Base-by-base conservation (phyloP, 2,329 filamentous ascomycete species). In the Colletotrichum ledebouriae region DNA sequence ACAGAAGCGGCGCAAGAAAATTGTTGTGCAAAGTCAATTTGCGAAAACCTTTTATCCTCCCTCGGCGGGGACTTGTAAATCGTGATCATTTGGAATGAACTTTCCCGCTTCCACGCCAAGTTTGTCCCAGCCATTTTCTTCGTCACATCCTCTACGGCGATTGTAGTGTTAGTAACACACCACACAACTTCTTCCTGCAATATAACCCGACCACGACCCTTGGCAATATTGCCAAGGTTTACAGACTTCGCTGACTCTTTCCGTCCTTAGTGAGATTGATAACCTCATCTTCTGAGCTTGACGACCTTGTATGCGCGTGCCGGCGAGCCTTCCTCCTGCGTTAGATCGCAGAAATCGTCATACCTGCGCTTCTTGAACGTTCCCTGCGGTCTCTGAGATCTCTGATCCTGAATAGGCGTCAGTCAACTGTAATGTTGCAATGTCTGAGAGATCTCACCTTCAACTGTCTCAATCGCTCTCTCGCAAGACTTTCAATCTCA, bases 401-500 rank as follows among this genome's bases (percentile, higher is more conserved):
- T 39, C 70, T 72, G 29, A 15, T 49, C 17, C 59, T 63, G 47
- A 55, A 29, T 13, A 44, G 22, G 11, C 9, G 37, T 39, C 11
- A 22, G 22, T 70, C 44, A 69, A 66, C 10, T 49, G 15, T 22
- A 53, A 55, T n/a, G 33, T 33, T 13, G 17, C 4, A 59, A n/a
- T 5, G 22, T 17, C 25, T 13, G 3, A n/a, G 6, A 20, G 3
- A 3, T 4, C 44, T 49, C 46, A 76, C 77, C 44, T 72, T 71
- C 6, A 78, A 71, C 33, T 78, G 70, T 0, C 72, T 68, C 1
- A 77, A 69, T 2, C 74, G 73, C 60, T 78, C 76, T 58, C 72
- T 60, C 1, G 78, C 78, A 12, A 80, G 70, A 7, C 73, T 71
- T 37, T 72, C 70, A 25, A 75, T 69, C 46, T 78, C 74, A 0